A percentile compares a stretch with the other conserved stretches of the same genome.
Evolutionary conservation across 495 filamentous ascomycete genomes (phyloP).

Genomic region (Patellaria atrata): DNA sequence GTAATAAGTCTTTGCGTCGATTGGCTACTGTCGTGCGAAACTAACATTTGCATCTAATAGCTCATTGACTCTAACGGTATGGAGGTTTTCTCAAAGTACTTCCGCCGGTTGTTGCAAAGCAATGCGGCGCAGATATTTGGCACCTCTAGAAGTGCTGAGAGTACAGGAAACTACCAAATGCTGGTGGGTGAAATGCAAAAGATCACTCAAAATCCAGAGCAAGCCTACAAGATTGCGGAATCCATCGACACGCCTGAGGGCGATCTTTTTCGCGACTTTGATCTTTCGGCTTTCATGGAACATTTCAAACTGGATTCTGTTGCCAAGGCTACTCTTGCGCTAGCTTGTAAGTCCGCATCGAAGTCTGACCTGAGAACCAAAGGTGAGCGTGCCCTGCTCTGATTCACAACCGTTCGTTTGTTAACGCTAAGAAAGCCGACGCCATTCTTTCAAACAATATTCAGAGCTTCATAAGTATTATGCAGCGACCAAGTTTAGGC

Average conservation of each 20-base stretch:
- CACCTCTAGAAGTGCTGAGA: conserved; percentile 51
- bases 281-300: conserved; percentile 79
- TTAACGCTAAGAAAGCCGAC: conserved; percentile 46
- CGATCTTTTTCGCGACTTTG: conserved; percentile 87
- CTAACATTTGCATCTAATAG: neutral
- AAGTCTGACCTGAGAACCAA: conserved; percentile 74
- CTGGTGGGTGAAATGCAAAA: conserved; percentile 76
- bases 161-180: conserved; percentile 64
- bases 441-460: conserved; percentile 64
- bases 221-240: conserved; percentile 82
- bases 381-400: conserved; percentile 55
- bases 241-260: conserved; percentile 75
- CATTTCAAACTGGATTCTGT: conserved; percentile 85
- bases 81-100: conserved; percentile 89
- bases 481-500: conserved; percentile 27
- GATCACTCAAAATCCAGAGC: conserved; percentile 59
- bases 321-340: conserved; percentile 72
- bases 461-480: conserved; percentile 54
- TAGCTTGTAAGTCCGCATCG: conserved; percentile 69
- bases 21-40: conserved; percentile 4
- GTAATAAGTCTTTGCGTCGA: conserved; percentile 13
- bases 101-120: conserved; percentile 68
- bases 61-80: conserved; percentile 81
- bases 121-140: conserved; percentile 80
- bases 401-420: neutral